Evolutionary conservation across 345 rosid species (phyloP).

Genomic region (Salix udensis): DNA sequence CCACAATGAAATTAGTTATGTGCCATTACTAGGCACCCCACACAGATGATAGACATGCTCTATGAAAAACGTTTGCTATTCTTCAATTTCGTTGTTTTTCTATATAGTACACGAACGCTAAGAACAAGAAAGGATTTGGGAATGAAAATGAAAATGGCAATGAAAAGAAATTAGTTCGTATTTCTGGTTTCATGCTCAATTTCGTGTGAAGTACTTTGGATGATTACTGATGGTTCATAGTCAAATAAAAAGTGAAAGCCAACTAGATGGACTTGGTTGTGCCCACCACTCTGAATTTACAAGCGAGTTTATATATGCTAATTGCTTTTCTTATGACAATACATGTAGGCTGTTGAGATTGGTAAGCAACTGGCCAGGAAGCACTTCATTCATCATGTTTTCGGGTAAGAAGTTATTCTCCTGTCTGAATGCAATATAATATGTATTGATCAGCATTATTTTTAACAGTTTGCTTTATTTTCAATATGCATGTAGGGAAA

Average conservation of each 20-base stretch:
- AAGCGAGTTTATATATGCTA: not conserved
- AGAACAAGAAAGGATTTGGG: not conserved
- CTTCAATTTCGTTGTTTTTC: not conserved
- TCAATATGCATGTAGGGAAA: constrained; percentile 41
- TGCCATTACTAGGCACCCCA: not conserved
- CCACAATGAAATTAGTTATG: not conserved
- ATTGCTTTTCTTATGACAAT: not conserved
- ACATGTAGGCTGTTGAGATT: constrained; percentile 60
- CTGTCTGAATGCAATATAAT: not conserved
- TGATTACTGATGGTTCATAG: not conserved
- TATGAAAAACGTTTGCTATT: not conserved
- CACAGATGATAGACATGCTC: not conserved
- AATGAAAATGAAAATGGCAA: not conserved
- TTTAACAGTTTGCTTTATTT: not conserved
- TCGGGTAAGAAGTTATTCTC: constrained; percentile 49
- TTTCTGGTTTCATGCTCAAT: not conserved
- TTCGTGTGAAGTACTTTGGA: not conserved
- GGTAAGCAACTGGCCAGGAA: constrained; percentile 66
- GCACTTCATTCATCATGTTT: constrained; percentile 86
- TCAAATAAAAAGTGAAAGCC: not conserved
- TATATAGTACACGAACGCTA: not conserved
- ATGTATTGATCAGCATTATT: not conserved
- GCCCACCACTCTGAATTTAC: not conserved
- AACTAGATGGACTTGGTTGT: not conserved
- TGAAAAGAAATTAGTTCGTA: not conserved